Evolutionary conservation across 2,329 filamentous ascomycete genomes (phyloP).

Genomic region (Colletotrichum scovillei): DNA sequence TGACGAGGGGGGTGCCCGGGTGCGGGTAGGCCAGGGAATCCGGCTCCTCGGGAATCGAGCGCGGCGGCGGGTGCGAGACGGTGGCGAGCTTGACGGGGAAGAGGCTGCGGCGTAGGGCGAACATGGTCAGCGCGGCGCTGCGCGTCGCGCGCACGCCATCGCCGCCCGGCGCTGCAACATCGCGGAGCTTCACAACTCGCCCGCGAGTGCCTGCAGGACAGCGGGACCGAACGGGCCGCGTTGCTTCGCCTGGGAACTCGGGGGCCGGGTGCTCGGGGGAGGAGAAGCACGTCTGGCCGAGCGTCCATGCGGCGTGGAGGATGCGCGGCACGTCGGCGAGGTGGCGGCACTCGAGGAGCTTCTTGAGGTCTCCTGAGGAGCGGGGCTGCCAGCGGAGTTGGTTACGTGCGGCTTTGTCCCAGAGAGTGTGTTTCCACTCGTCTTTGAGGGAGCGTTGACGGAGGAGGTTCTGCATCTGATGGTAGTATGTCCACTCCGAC

Average conservation of each 20-base stretch:
- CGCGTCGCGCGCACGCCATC: too few relatives aligned
- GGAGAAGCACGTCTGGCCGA: slow-evolving; percentile 54
- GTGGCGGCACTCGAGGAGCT: slow-evolving; percentile 57
- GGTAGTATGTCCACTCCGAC: slow-evolving; percentile 54
- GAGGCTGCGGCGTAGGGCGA: slow-evolving; percentile 14
- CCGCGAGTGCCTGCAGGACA: too few relatives aligned
- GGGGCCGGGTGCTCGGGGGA: slow-evolving; percentile 37
- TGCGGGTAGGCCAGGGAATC: slow-evolving; percentile 25
- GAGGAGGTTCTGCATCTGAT: slow-evolving; percentile 57
- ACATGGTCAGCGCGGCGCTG: slow-evolving; percentile 23
- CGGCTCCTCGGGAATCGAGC: slow-evolving; percentile 23
- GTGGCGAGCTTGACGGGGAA: slow-evolving; percentile 27
- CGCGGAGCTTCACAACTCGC: too few relatives aligned
- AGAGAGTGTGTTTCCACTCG: slow-evolving; percentile 58
- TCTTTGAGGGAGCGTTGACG: slow-evolving; percentile 55
- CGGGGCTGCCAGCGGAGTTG: slow-evolving; percentile 53
- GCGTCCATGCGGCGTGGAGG: slow-evolving; percentile 56
- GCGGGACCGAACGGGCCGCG: slow-evolving; percentile 34
- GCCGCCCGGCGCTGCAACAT: too few relatives aligned
- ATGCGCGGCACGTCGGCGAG: slow-evolving; percentile 53
- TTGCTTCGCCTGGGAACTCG: slow-evolving; percentile 29
- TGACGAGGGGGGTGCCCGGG: slow-evolving; percentile 23
- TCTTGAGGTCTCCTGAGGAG: slow-evolving; percentile 55
- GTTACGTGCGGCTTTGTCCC: slow-evolving; percentile 56
- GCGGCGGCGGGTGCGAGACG: slow-evolving; percentile 27